Evolutionary conservation across 1,284 basidiomycete species (phyloP), one percentile per base, ranked within the genome.

Genomic region (Apiotrichum gracile): DNA sequence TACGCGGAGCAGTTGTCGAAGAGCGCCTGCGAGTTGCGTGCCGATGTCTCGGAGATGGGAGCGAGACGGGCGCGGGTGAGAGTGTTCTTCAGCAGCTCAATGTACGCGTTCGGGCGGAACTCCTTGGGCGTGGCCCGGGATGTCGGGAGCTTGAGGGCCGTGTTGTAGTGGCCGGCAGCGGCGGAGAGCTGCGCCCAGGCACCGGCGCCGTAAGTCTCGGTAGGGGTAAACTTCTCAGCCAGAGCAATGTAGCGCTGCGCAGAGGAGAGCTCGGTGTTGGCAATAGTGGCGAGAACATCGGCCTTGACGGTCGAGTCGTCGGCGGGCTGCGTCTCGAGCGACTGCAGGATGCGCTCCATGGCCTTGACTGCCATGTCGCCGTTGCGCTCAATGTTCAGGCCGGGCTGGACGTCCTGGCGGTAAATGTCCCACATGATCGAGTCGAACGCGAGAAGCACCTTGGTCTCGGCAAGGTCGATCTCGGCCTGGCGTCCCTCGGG

Each of bases 1-100:
- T 74, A 74, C 9, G 70, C 66, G 13, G 52, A 47, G 37, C 67
- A 65, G 51, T 74, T 74, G 33, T 70, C 68, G 16, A 71, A 31
- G 6, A 74, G 56, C 47, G 70, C 68, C 19, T 39, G 46, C 1
- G 56, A 58, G 58, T 74, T 74, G 43, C 62, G 40, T 34, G 63
- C 55, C 9, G 72, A 69, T 9, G 69, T 66, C 10, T 68, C 67
- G 53, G 69, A 67, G n/a, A 61, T 40, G 1, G 48, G 38, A 6
- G 61, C 57, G 29, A 74, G 56, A 44, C 61, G 63, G 0, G 69
- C 69, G 39, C 72, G 51, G 5, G 52, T 45, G 29, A 74, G 57
- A 34, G 64, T 67, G 16, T 56, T 62, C 46, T 64, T 62, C 25
- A 58, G 49, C 17, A 74, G 57, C 24, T 52, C 46, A 4, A 69